Evolutionary conservation across 139 green algal species (phyloP), one percentile per base, ranked within the genome.

Genomic region (Coccomyxa sp.): DNA sequence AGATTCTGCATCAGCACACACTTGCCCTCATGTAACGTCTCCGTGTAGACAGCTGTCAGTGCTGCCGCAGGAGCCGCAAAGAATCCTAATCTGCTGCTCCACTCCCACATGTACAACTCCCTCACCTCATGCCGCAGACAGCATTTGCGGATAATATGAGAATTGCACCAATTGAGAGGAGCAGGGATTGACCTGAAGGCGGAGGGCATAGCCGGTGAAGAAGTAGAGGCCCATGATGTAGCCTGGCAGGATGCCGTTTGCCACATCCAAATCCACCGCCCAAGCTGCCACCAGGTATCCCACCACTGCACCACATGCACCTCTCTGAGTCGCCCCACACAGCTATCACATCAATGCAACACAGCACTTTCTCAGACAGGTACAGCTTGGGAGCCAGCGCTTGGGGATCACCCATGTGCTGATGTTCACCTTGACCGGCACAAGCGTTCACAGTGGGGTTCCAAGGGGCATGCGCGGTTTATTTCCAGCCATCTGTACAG

Each of bases 271-370:
- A 70, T 86, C 93, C 44, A 90, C 87, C 0, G 83, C 86, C 22
- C 95, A 44, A 1, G 90, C 87, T 34, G 90, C 91, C 34, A 95
- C 73, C 58, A 86, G 85, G 83, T 94, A 95, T 0, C 85, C 91
- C 68, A 95, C 80, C 44, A 91, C 86, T 89, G 73, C 74, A 50
- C 50, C 50, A 7, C 50, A 64, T 64, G 50, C 50, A 7, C 22
- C n/a, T n/a, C n/a, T 7, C 5, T 64, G 1, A 64, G 50, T 64
- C 5, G 5, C 27, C 18, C 50, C 50, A 64, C 22, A 22, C 2
- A 64, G 27, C 12, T 10, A 58, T 10, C 12, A 14, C 44, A 58
- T 27, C 44, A 58, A 58, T 58, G 10, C 27, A 64, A 3, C 50
- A 64, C 50, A 64, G 27, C 44, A 58, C 10, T 58, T 10, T 64